A percentile compares a stretch with the other conserved stretches of the same genome.
Evolutionary conservation across 1,284 basidiomycete genomes (phyloP).

Genomic region (Paramarasmius palmivorus): DNA sequence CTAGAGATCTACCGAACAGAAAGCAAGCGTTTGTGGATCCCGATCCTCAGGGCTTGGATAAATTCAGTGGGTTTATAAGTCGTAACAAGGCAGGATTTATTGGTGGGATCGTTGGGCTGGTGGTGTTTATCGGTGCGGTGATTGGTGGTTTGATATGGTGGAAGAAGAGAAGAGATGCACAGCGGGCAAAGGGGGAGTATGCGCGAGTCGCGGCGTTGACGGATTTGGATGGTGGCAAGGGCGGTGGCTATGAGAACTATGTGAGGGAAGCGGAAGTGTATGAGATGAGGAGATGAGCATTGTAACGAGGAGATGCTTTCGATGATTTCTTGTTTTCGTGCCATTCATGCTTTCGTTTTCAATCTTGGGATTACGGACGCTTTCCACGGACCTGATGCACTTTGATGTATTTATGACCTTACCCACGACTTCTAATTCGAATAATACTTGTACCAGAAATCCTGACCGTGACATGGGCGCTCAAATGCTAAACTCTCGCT

Average conservation of each 20-base stretch:
- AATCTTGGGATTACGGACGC: too few relatives aligned
- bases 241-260: background rate
- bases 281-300: too few relatives aligned
- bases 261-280: background rate
- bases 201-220: conserved; percentile 29
- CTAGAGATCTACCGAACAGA: conserved; percentile 39
- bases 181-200: conserved; percentile 23
- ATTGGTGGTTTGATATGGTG: conserved; percentile 39
- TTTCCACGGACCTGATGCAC: too few relatives aligned
- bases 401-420: too few relatives aligned
- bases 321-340: too few relatives aligned
- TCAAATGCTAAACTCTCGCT: too few relatives aligned
- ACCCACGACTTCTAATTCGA: too few relatives aligned
- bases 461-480: too few relatives aligned
- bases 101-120: conserved; percentile 39
- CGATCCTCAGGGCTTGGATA: conserved; percentile 43
- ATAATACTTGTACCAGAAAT: too few relatives aligned
- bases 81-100: conserved; percentile 43
- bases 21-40: conserved; percentile 50
- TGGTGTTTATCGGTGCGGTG: conserved; percentile 35
- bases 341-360: too few relatives aligned
- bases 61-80: conserved; percentile 38
- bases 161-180: conserved; percentile 30
- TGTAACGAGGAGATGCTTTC: too few relatives aligned
- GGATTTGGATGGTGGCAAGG: conserved; percentile 20